phyloP scores from a whole-genome alignment of 257 asterid genomes.

The Paraleonurus japonicus region DNA sequence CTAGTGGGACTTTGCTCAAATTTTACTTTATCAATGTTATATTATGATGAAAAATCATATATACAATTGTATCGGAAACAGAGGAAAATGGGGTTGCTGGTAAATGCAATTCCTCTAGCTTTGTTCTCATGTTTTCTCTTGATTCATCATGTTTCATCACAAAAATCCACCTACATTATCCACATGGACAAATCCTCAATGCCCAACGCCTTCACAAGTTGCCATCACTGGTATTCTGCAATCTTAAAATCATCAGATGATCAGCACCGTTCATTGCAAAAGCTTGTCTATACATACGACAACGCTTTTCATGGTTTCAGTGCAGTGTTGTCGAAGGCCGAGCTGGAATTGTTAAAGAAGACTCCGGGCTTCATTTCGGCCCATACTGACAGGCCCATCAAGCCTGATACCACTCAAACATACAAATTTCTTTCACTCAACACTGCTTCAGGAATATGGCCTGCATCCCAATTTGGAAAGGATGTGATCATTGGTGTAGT shows the following conservation, averaged over 20 bases:
- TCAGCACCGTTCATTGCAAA: slow-evolving; percentile 4
- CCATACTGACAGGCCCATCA: slow-evolving; percentile 30
- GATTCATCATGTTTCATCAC: slow-evolving; percentile 26
- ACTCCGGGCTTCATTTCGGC: slow-evolving; percentile 58
- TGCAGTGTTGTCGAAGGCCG: slow-evolving; percentile 41
- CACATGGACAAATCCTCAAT: slow-evolving; percentile 51
- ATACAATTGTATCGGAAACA: neutral
- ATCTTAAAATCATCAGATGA: slow-evolving; percentile 24
- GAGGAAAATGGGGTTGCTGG: slow-evolving; percentile 23
- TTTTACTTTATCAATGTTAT: neutral
- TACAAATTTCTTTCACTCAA: slow-evolving; percentile 46
- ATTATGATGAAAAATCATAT: neutral
- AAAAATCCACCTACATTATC: slow-evolving; percentile 45
- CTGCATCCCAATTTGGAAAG: slow-evolving; percentile 48
- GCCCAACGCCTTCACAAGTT: slow-evolving; percentile 43
- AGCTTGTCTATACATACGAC: slow-evolving; percentile 48
- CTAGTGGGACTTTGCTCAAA: neutral
- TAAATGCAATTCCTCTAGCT: slow-evolving; percentile 23
- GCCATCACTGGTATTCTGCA: slow-evolving; percentile 42
- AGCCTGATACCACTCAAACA: slow-evolving; percentile 54
- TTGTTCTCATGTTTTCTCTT: slow-evolving; percentile 28
- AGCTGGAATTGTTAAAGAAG: slow-evolving; percentile 36
- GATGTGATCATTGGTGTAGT: slow-evolving; percentile 57
- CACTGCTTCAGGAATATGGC: slow-evolving; percentile 52
- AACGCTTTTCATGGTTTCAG: slow-evolving; percentile 60